Base-by-base conservation (phyloP, 352 stramenopile genomes). In the Phytophthora aleatoria region DNA sequence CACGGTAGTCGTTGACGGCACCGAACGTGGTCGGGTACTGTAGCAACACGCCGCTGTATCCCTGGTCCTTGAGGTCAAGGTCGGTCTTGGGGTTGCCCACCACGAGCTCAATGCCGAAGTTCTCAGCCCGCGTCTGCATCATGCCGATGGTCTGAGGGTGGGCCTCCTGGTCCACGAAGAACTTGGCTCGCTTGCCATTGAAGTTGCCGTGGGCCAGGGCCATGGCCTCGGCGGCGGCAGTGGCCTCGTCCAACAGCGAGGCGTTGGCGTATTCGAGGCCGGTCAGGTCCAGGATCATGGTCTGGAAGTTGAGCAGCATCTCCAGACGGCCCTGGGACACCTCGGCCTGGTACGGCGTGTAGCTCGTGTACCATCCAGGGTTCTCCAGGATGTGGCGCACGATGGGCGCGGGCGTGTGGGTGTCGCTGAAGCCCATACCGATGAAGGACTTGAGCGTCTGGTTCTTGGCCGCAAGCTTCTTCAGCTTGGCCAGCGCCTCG, bases 231-330 rank as follows among this genome's bases (percentile, higher is more conserved):
- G 97, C 95, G 8, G 96, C 96, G n/a, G 98, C 97, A n/a, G 95
- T 98, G n/a, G 88, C 95, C 74, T 99, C 98, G 74, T 99, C 98
- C 33, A 99, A 73, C 10, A 99, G 85, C 57, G 95, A 99, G 7
- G 97, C 96, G 67, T 99, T 99, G 43, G 93, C 92, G 75, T 99
- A 98, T 50, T 95, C 89, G 52, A 99, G 87, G 31, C 97, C 97
- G 26, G 97, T 99, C 33, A 99, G 82, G 67, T 99, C 96, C 51
- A 89, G 83, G 43, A 99, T 92, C 71, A 99, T 92, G 16, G 97
- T 99, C 83, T 99, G 98, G 81, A 99, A 99, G 83, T 99, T 99
- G 26, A 99, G 87, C 50, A 99, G 86, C 87, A 99, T 99, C 83
- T 99, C 96, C 3, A 99, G 81, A 27, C 98, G 94, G 27, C 98